Conservation (phyloP, 495 filamentous ascomycete genomes). For the Stereocaulon alpinum region DNA sequence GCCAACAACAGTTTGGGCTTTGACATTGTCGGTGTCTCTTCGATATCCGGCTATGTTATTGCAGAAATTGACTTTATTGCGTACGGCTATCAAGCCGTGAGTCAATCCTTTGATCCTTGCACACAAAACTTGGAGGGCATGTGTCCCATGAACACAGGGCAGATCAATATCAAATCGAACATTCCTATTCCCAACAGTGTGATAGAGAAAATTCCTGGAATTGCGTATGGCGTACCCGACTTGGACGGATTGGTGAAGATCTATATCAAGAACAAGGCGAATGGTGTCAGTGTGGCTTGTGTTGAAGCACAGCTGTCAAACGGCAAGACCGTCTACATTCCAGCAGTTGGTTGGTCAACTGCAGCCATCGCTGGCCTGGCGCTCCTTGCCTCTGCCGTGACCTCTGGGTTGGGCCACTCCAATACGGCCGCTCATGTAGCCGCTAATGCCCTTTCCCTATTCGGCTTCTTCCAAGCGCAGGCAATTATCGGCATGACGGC, state of each 20-base stretch:
- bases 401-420: slow-evolving; percentile 76
- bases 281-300: slow-evolving; percentile 62
- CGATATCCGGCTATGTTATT: slow-evolving; percentile 73
- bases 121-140: slow-evolving; percentile 56
- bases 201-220: slow-evolving; percentile 57
- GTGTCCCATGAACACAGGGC: slow-evolving; percentile 87
- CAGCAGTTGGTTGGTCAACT: slow-evolving; percentile 79
- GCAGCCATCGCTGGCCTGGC: slow-evolving; percentile 80
- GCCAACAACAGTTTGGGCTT: slow-evolving; percentile 61
- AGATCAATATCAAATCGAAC: slow-evolving; percentile 59
- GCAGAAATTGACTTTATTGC: slow-evolving; percentile 68
- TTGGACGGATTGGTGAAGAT: slow-evolving; percentile 81
- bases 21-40: slow-evolving; percentile 72
- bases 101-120: slow-evolving; percentile 67
- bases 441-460: slow-evolving; percentile 82
- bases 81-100: slow-evolving; percentile 66
- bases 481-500: slow-evolving; percentile 87
- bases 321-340: slow-evolving; percentile 82
- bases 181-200: slow-evolving; percentile 48
- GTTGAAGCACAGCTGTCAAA: slow-evolving; percentile 85
- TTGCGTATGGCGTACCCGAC: slow-evolving; percentile 85
- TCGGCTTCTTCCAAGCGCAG: slow-evolving; percentile 92
- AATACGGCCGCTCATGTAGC: slow-evolving; percentile 96
- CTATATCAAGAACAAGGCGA: slow-evolving; percentile 58
- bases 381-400: slow-evolving; percentile 71